These are phyloP conservation scores for Aspergillus mulundensis DNA, from an alignment of 495 filamentous ascomycete species.

Conservation along the genomic window DNA sequence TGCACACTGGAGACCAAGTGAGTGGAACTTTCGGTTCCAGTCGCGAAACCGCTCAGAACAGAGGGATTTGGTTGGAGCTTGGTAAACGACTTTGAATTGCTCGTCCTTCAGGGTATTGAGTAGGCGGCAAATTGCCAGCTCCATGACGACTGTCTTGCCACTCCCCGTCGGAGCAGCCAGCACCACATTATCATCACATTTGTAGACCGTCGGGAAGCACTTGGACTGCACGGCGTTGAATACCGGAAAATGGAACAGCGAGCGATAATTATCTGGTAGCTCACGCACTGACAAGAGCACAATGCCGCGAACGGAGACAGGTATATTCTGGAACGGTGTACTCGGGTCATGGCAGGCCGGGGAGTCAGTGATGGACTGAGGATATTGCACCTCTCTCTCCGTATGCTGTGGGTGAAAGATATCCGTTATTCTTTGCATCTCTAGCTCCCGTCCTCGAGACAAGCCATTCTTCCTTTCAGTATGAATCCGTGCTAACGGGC, in stretches of 20 bases:
- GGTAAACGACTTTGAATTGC: conserved; percentile 89
- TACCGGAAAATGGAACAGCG: conserved; percentile 72
- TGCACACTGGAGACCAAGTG: conserved; percentile 69
- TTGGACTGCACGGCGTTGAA: conserved; percentile 94
- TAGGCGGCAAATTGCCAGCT: conserved; percentile 85
- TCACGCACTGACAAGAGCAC: conserved; percentile 65
- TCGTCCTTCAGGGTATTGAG: conserved; percentile 57
- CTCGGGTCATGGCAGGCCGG: not conserved
- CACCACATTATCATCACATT: conserved; percentile 76
- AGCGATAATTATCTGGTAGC: conserved; percentile 72
- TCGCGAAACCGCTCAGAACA: conserved; percentile 80
- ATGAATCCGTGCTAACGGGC: conserved; percentile 28
- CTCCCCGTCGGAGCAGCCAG: conserved; percentile 89
- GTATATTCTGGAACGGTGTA: conserved; percentile 26
- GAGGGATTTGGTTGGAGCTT: conserved; percentile 90
- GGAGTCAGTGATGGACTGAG: not conserved
- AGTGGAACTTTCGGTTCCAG: conserved; percentile 80
- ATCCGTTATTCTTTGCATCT: not conserved
- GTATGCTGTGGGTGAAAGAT: conserved; percentile 3
- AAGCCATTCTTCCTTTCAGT: not conserved
- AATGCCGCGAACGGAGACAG: conserved; percentile 58
- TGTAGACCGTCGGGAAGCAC: conserved; percentile 71
- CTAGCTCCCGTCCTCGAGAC: not conserved
- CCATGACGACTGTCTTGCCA: conserved; percentile 88
- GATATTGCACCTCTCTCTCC: not conserved